Conservation (phyloP, 1,284 basidiomycete species). For the Coniferiporia weirii region DNA sequence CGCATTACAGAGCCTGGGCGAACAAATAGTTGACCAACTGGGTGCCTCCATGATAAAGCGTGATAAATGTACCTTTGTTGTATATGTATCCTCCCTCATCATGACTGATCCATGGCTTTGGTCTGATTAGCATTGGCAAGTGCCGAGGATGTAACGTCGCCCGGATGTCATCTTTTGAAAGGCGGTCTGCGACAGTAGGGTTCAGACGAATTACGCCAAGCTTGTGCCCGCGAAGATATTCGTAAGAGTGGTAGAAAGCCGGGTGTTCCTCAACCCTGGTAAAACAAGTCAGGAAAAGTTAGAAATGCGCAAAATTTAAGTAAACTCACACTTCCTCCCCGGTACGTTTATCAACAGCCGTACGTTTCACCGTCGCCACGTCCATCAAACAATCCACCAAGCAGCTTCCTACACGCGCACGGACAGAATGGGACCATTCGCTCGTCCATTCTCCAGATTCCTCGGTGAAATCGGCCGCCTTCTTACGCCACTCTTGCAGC, state of each 20-base stretch:
- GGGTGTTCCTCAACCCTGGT: slow-evolving; percentile 77
- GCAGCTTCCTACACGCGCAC: slow-evolving; percentile 80
- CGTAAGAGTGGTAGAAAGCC: slow-evolving; percentile 90
- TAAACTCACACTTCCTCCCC: slow-evolving; percentile 51
- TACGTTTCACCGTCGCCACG: slow-evolving; percentile 73
- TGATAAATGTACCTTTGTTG: slow-evolving; percentile 55
- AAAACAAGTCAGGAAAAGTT: background rate
- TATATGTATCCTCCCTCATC: slow-evolving; percentile 84
- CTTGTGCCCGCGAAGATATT: slow-evolving; percentile 89
- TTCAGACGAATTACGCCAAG: slow-evolving; percentile 90
- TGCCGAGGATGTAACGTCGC: slow-evolving; percentile 88
- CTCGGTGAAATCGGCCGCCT: slow-evolving; percentile 60
- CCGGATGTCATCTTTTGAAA: slow-evolving; percentile 75
- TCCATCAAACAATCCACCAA: slow-evolving; percentile 84
- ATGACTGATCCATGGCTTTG: slow-evolving; percentile 80
- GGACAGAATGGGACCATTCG: slow-evolving; percentile 75
- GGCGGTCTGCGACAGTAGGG: slow-evolving; percentile 69
- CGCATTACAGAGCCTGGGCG: slow-evolving; percentile 74
- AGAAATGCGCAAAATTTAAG: slow-evolving; percentile 4
- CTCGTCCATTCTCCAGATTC: slow-evolving; percentile 69
- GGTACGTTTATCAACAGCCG: slow-evolving; percentile 49
- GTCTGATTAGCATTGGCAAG: slow-evolving; percentile 92
- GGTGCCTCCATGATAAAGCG: background rate
- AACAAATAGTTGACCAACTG: slow-evolving; percentile 4
- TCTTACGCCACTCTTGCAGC: slow-evolving; percentile 53